A percentile compares a stretch with the other conserved stretches of the same genome.
Evolutionary conservation across 2,329 filamentous ascomycete species (phyloP).

Genomic region (Scytalidium sp.): DNA sequence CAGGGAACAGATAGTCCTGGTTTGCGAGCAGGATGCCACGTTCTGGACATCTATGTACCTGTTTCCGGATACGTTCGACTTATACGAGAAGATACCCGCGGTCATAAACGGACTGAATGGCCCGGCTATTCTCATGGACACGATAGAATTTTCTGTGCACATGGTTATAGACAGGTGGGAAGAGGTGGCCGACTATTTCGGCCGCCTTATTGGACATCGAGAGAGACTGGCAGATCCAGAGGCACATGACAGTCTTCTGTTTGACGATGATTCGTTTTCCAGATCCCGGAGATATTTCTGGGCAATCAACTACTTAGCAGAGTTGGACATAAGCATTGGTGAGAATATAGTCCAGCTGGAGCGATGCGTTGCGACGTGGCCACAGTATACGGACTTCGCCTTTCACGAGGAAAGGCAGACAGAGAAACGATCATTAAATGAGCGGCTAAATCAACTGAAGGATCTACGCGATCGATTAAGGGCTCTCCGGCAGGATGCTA

Average conservation of each 20-base stretch:
- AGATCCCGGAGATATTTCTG: conserved; percentile 25
- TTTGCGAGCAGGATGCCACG: conserved; percentile 1
- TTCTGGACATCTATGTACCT: conserved; percentile 9
- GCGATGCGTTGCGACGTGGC: background rate
- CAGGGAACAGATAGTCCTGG: conserved; percentile 1
- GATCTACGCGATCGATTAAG: background rate
- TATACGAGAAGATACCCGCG: conserved; percentile 7
- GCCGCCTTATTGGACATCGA: conserved; percentile 15
- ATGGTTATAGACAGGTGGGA: conserved; percentile 17
- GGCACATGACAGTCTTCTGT: conserved; percentile 22
- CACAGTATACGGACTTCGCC: background rate
- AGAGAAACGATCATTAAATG: conserved; percentile 28
- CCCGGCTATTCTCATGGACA: background rate
- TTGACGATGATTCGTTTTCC: conserved; percentile 23
- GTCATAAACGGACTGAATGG: conserved; percentile 2
- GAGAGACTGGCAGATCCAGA: conserved; percentile 17
- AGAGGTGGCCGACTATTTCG: conserved; percentile 16
- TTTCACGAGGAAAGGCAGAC: conserved; percentile 39
- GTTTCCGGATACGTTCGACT: conserved; percentile 8
- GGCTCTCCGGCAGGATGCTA: background rate
- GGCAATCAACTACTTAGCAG: conserved; percentile 19
- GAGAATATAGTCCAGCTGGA: conserved; percentile 14
- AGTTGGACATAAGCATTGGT: conserved; percentile 15
- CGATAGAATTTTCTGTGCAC: conserved; percentile 4
- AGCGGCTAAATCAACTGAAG: background rate